Evolutionary conservation across 768 basidiomycete genomes (phyloP).

Genomic region (Termitomyces titanicus): DNA sequence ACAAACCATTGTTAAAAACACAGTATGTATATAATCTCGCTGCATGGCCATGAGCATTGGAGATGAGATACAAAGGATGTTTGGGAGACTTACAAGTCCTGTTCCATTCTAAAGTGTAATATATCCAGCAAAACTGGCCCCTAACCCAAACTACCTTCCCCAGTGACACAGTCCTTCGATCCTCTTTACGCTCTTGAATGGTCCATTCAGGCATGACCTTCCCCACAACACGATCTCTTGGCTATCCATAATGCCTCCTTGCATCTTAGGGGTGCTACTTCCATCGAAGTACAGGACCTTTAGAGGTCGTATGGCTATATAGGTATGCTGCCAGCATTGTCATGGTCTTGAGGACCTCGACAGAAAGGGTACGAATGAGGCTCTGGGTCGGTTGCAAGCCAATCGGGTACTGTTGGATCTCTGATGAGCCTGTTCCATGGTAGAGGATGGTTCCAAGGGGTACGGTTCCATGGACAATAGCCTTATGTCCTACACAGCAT

Average conservation of each 20-base stretch:
- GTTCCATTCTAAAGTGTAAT: conserved; percentile 36
- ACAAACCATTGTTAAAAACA: conserved; percentile 38
- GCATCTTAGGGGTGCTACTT: conserved; percentile 41
- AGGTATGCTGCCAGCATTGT: conserved; percentile 37
- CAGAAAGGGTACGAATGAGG: conserved; percentile 40
- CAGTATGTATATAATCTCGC: conserved; percentile 48
- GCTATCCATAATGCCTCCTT: conserved; percentile 29
- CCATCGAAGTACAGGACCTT: conserved; percentile 53
- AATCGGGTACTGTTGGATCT: conserved; percentile 28
- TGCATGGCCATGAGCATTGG: conserved; percentile 9
- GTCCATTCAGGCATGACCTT: conserved; percentile 19
- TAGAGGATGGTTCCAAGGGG: conserved; percentile 31
- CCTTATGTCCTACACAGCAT: conserved; percentile 4
- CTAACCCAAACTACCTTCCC: conserved; percentile 36
- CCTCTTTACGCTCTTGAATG: conserved; percentile 28
- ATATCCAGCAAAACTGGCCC: conserved; percentile 47
- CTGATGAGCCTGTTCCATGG: conserved; percentile 26
- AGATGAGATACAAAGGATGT: neutral
- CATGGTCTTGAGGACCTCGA: conserved; percentile 7
- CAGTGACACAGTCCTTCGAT: conserved; percentile 39
- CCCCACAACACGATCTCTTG: conserved; percentile 50
- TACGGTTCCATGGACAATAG: conserved; percentile 6
- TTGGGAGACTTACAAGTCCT: conserved; percentile 38
- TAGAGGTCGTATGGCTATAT: conserved; percentile 33
- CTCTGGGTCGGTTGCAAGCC: conserved; percentile 37